Evolutionary conservation across 1,139 yeast genomes (phyloP).

Genomic region (Blastobotrys proliferans): DNA sequence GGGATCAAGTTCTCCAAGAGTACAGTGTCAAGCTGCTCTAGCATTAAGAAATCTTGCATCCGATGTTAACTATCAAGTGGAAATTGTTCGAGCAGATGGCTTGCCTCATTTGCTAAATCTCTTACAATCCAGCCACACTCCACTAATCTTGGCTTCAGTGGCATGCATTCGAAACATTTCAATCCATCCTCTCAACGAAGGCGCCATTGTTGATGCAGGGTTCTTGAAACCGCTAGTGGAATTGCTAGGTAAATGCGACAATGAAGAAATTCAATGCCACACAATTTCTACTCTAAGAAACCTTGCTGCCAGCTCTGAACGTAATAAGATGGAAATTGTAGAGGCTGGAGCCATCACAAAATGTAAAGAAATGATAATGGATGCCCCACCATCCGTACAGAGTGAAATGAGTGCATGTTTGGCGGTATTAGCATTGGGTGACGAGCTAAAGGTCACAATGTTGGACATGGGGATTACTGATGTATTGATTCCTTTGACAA

Average conservation of each 20-base stretch:
- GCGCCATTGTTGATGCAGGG: conserved; percentile 92
- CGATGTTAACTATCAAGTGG: conserved; percentile 86
- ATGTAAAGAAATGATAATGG: conserved; percentile 81
- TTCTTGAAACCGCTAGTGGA: conserved; percentile 86
- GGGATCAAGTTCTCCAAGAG: conserved; percentile 88
- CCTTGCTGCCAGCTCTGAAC: conserved; percentile 91
- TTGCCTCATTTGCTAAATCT: conserved; percentile 85
- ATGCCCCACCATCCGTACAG: conserved; percentile 84
- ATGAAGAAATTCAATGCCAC: conserved; percentile 96
- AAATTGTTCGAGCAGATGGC: conserved; percentile 93
- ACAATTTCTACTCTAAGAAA: conserved; percentile 94
- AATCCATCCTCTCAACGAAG: conserved; percentile 94
- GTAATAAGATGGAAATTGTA: conserved; percentile 83
- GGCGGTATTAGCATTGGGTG: conserved; percentile 95
- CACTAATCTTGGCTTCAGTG: conserved; percentile 90
- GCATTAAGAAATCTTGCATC: conserved; percentile 94
- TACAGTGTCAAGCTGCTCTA: conserved; percentile 96
- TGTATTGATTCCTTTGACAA: conserved; percentile 86
- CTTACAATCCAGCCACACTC: conserved; percentile 85
- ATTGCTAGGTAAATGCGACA: conserved; percentile 76
- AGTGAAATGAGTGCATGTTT: conserved; percentile 96
- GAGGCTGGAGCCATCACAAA: conserved; percentile 96
- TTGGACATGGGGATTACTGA: conserved; percentile 82
- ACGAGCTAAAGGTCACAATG: conserved; percentile 83
- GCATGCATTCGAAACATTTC: conserved; percentile 97